phyloP scores from a whole-genome alignment of 768 basidiomycete species.

The Harrya chromipes region DNA sequence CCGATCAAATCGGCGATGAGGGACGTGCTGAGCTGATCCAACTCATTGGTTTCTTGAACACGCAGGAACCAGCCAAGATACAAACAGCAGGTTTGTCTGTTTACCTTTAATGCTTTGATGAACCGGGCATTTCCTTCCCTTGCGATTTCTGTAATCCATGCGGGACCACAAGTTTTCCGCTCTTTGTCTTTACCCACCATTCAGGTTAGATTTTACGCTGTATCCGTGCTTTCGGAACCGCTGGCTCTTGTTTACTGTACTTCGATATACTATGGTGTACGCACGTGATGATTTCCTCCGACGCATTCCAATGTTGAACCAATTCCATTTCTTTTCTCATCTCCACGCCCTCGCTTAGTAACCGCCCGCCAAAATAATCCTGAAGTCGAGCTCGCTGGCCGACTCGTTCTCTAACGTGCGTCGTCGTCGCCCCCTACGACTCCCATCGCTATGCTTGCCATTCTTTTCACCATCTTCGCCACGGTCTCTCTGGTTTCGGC shows the following conservation, averaged over 20 bases:
- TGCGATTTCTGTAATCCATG: neutral
- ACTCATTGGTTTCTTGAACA: conserved; percentile 68
- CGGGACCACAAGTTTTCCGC: neutral
- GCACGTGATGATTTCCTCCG: conserved; percentile 27
- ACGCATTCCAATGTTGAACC: conserved; percentile 14
- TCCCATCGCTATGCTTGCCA: conserved; percentile 60
- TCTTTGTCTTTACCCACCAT: conserved; percentile 5
- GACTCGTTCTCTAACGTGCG: conserved; percentile 43
- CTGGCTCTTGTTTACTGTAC: conserved; percentile 8
- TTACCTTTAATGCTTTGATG: conserved; percentile 45
- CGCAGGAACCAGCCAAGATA: conserved; percentile 73
- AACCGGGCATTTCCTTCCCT: conserved; percentile 2
- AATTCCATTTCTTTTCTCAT: conserved; percentile 13
- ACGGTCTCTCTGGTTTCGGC: conserved; percentile 39
- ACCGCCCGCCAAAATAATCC: conserved; percentile 8
- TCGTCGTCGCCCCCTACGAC: conserved; percentile 44
- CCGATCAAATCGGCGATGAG: conserved; percentile 80
- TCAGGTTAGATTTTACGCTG: conserved; percentile 20
- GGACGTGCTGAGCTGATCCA: conserved; percentile 72
- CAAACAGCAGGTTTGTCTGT: conserved; percentile 70
- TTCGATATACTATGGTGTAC: conserved; percentile 8
- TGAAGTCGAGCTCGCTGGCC: conserved; percentile 55
- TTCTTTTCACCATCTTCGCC: conserved; percentile 52
- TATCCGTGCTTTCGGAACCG: conserved; percentile 3
- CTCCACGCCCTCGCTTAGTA: neutral